Evolutionary conservation across 495 filamentous ascomycete species (phyloP).

Genomic region (Astrothelium subdiscretum): DNA sequence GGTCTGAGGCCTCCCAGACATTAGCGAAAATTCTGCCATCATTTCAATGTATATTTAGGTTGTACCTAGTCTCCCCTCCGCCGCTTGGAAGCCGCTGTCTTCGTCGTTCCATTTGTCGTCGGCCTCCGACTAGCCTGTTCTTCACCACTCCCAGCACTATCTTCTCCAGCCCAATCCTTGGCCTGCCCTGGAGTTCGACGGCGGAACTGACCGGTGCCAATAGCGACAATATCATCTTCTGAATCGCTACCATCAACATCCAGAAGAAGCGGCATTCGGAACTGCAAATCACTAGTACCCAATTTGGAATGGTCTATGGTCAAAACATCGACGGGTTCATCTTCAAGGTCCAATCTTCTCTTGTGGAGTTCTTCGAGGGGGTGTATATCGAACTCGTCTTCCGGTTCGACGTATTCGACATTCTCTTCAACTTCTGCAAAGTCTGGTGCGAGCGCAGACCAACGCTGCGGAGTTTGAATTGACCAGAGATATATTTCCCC

Average conservation of each 20-base stretch:
- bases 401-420: constrained; percentile 84
- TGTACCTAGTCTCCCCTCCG: constrained; percentile 1
- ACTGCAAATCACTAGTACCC: constrained; percentile 47
- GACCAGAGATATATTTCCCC: constrained; percentile 90
- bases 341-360: constrained; percentile 74
- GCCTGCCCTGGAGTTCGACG: constrained; percentile 56
- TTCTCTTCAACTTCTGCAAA: constrained; percentile 98
- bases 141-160: constrained; percentile 34
- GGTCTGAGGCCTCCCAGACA: too few relatives aligned
- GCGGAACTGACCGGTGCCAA: constrained; percentile 74
- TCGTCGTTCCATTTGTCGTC: constrained; percentile 22
- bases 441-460: constrained; percentile 92
- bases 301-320: constrained; percentile 57
- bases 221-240: constrained; percentile 80
- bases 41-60: too few relatives aligned
- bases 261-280: constrained; percentile 78
- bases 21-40: too few relatives aligned
- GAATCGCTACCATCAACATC: constrained; percentile 65
- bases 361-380: constrained; percentile 91
- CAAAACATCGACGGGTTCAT: constrained; percentile 79
- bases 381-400: constrained; percentile 97
- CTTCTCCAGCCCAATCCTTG: constrained; percentile 41
- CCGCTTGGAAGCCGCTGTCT: constrained; percentile 7
- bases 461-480: constrained; percentile 81
- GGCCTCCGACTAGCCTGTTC: constrained; percentile 23